phyloP scores from a whole-genome alignment of 2,329 filamentous ascomycete species.

The Microsporum canis region DNA sequence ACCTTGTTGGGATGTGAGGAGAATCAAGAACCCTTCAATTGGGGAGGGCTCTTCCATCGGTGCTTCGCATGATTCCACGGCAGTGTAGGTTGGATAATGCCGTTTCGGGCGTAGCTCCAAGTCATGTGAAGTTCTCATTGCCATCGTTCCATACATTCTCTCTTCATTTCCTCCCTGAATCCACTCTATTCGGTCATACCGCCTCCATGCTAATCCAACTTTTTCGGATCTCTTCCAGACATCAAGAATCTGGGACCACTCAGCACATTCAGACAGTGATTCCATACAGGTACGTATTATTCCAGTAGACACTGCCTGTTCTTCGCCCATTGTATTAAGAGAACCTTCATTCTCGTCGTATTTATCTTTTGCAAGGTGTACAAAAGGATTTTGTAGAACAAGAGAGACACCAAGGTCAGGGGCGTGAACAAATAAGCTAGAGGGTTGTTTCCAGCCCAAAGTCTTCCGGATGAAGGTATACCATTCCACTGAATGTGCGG shows the following conservation, averaged over 20 bases:
- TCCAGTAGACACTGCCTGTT: conserved; percentile 44
- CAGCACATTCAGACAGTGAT: conserved; percentile 44
- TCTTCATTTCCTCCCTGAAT: conserved; percentile 54
- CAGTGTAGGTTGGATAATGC: conserved; percentile 48
- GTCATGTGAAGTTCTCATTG: conserved; percentile 55
- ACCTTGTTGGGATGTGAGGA: conserved; percentile 53
- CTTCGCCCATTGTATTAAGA: conserved; percentile 30
- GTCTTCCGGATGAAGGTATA: conserved; percentile 53
- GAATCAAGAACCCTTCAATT: conserved; percentile 54
- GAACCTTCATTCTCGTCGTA: conserved; percentile 33
- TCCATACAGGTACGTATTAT: conserved; percentile 49
- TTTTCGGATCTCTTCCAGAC: conserved; percentile 48
- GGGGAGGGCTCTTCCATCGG: conserved; percentile 48
- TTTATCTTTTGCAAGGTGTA: conserved; percentile 36
- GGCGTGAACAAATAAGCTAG: conserved; percentile 48
- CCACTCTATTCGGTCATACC: conserved; percentile 59
- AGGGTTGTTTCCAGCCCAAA: conserved; percentile 47
- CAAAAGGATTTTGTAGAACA: conserved; percentile 49
- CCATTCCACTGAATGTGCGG: conserved; percentile 55
- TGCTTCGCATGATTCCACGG: conserved; percentile 28
- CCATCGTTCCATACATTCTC: conserved; percentile 58
- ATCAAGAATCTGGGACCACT: conserved; percentile 50
- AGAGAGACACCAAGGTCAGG: conserved; percentile 52
- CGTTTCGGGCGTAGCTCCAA: conserved; percentile 54
- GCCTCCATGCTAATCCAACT: conserved; percentile 57